Base-by-base conservation (phyloP, 169 alveolate genomes). In the Cardiosporidium cionae region DNA sequence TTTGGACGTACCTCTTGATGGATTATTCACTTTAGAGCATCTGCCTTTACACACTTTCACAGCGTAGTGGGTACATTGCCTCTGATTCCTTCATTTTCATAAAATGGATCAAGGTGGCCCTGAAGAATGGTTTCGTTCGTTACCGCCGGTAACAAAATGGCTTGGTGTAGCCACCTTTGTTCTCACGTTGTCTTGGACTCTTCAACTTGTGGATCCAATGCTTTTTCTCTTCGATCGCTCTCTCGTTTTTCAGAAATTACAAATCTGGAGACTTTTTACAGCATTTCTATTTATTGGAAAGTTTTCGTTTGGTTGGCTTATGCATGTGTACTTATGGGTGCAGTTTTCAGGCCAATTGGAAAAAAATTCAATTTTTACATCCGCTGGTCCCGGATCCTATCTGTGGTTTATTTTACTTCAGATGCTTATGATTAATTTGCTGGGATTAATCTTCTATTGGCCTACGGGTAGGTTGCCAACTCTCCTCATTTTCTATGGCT, bases 321-420 rank as follows among this genome's bases (percentile, higher is more conserved):
- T 74, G 32, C 80, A 74, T 31, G 66, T 74, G 74, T 74, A 74
- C 33, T n/a, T 74, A 34, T 74, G 74, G 74, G 36, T 53, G 23
- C 66, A 63, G 25, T 54, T 65, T n/a, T 58, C 72, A 25, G 6
- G 62, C 67, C 70, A 63, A 2, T 74, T 74, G 29, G 80, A 74
- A 22, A 33, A 27, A 35, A 67, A 74, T 44, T 66, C 74, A 2
- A 70, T 74, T 22, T 74, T 74, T 53, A 62, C 32, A 6, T 69
- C 72, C 0, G 34, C 66, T 54, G 1, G 34, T 68, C 54, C 54
- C 33, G 80, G 80, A 27, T 65, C 74, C 23, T 74, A 74, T 31
- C 74, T 74, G n/a, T 35, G 32, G 62, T 74, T 74, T 33, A 32
- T 74, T 25, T 58, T 74, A 0, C 44, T 74, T 4, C 74, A 28